phyloP scores from a whole-genome alignment of 768 basidiomycete species.

The Tulasnella sp. region DNA sequence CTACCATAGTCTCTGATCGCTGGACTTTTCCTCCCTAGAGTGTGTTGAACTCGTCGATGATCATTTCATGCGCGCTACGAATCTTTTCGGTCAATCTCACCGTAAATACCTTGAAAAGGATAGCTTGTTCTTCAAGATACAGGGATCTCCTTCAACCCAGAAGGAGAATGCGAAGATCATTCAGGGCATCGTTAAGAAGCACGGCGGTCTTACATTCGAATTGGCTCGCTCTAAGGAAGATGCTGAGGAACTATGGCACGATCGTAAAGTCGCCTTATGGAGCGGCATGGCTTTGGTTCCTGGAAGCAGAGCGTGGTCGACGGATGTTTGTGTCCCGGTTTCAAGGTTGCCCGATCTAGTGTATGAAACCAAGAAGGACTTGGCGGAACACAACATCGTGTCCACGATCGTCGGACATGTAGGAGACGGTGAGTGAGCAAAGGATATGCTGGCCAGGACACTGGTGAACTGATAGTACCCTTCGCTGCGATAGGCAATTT shows the following conservation, averaged over 20 bases:
- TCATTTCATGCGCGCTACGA: constrained; percentile 74
- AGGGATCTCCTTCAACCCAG: constrained; percentile 64
- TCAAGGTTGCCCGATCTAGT: constrained; percentile 68
- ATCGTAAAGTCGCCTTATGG: constrained; percentile 79
- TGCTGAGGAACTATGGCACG: constrained; percentile 75
- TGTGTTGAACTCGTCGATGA: constrained; percentile 87
- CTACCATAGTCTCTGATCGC: constrained; percentile 13
- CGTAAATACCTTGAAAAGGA: constrained; percentile 64
- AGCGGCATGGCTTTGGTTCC: constrained; percentile 63
- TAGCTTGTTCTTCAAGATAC: constrained; percentile 88
- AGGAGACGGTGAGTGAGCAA: constrained; percentile 59
- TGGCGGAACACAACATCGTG: constrained; percentile 53
- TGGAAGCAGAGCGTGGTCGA: constrained; percentile 72
- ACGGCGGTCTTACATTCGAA: constrained; percentile 64
- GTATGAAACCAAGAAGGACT: constrained; percentile 62
- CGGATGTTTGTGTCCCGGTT: constrained; percentile 83
- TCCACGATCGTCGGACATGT: constrained; percentile 82
- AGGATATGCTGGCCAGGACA: not conserved
- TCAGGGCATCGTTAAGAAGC: constrained; percentile 58
- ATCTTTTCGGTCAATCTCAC: constrained; percentile 56
- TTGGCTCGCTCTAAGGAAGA: constrained; percentile 73
- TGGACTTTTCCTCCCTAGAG: constrained; percentile 46
- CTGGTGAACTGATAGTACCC: not conserved
- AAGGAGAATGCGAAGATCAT: constrained; percentile 57
- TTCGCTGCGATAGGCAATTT: constrained; percentile 44